A percentile compares a stretch with the other conserved stretches of the same genome.
Conservation (phyloP, 192 early-diverging fungal genomes). For the Allomyces arbusculus region DNA sequence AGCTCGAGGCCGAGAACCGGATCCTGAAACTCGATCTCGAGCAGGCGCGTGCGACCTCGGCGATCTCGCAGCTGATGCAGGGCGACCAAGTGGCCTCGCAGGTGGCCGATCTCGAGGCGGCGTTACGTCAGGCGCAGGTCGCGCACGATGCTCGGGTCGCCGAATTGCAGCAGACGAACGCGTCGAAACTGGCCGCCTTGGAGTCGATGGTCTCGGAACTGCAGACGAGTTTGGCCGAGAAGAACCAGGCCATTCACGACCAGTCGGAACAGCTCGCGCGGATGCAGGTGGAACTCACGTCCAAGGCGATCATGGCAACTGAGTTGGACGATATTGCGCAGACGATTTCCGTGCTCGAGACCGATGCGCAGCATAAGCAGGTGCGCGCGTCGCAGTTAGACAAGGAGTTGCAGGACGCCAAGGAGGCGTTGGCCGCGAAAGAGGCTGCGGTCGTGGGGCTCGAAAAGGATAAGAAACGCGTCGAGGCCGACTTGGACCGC, state of each 20-base stretch:
- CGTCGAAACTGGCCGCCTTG: not conserved
- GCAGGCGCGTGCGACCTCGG: not conserved
- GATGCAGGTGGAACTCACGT: not conserved
- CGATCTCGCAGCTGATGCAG: not conserved
- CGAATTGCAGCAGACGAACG: not conserved
- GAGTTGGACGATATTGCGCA: not conserved
- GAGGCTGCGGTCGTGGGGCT: not conserved
- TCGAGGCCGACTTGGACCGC: not conserved
- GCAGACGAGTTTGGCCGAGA: not conserved
- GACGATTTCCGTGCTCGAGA: not conserved
- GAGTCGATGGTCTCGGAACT: not conserved
- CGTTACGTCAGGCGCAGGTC: not conserved
- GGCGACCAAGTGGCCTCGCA: not conserved
- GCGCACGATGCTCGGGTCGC: not conserved
- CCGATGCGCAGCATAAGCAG: not conserved
- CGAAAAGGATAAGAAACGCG: not conserved
- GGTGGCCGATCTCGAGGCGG: not conserved
- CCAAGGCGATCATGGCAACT: not conserved
- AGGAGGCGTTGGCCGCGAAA: not conserved
- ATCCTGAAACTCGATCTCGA: not conserved
- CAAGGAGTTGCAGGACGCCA: not conserved
- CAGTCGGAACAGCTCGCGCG: not conserved
- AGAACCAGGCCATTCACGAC: not conserved
- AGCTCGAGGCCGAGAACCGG: not conserved
- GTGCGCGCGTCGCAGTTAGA: not conserved